Conservation (phyloP, 768 basidiomycete species). For the Nevesoporus exiguus region DNA sequence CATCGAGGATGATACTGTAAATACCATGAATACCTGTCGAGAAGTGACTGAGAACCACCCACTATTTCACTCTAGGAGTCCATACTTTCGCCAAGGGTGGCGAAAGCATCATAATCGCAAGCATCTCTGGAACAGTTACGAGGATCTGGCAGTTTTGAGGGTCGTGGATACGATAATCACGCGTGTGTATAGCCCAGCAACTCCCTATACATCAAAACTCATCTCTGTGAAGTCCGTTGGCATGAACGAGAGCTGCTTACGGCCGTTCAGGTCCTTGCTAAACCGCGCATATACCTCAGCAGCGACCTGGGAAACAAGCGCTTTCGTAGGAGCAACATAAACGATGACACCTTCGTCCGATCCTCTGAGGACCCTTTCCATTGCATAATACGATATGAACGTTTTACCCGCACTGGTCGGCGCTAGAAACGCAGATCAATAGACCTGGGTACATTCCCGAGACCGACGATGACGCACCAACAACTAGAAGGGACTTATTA, state of each 20-base stretch:
- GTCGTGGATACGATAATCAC: conserved; percentile 61
- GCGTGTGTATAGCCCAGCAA: conserved; percentile 64
- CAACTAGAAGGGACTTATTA: conserved; percentile 58
- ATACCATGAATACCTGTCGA: background rate
- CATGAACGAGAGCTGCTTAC: conserved; percentile 30
- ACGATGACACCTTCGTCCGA: conserved; percentile 67
- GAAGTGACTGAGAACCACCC: conserved; percentile 2
- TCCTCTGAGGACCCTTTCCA: conserved; percentile 61
- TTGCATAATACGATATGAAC: conserved; percentile 74
- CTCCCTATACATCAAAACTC: conserved; percentile 37
- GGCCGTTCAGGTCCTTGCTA: conserved; percentile 47
- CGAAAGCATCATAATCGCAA: conserved; percentile 66
- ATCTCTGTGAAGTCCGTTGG: background rate
- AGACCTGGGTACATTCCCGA: background rate
- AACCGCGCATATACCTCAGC: conserved; percentile 74
- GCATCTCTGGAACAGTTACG: conserved; percentile 69
- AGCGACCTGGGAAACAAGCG: conserved; percentile 66
- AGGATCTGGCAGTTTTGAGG: conserved; percentile 68
- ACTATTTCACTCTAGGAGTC: conserved; percentile 63
- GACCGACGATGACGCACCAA: conserved; percentile 39
- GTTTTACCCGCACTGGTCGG: conserved; percentile 76
- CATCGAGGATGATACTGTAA: conserved; percentile 57
- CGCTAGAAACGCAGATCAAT: conserved; percentile 35
- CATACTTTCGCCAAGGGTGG: conserved; percentile 59
- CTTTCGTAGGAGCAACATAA: conserved; percentile 75